Conservation (phyloP, 2,329 filamentous ascomycete species). For the Calycina herbarum region DNA sequence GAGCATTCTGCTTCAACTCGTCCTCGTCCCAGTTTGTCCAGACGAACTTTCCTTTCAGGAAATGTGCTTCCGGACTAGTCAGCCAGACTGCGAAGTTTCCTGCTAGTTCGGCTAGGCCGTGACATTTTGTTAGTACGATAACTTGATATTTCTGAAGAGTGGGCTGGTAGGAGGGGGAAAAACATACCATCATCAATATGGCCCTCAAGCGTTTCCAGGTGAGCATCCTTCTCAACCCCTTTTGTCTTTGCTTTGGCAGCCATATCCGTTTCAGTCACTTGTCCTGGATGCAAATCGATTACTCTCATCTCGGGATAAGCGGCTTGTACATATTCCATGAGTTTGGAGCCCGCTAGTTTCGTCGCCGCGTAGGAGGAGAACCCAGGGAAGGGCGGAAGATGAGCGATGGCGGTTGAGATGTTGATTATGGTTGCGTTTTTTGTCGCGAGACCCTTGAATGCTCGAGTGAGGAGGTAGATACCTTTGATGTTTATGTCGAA, state of each 20-base stretch:
- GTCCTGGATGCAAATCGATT: background rate
- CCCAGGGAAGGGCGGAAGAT: background rate
- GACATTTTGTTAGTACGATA: background rate
- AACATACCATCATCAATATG: background rate
- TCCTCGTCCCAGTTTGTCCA: background rate
- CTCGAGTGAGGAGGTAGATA: background rate
- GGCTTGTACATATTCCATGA: background rate
- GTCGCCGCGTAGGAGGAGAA: background rate
- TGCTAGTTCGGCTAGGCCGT: background rate
- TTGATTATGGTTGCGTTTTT: background rate
- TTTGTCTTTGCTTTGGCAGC: background rate
- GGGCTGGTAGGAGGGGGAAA: background rate
- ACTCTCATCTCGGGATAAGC: background rate
- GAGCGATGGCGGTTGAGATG: background rate
- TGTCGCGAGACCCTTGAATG: background rate
- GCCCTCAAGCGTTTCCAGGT: background rate
- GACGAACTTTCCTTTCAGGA: background rate
- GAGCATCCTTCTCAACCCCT: background rate
- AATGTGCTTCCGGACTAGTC: background rate
- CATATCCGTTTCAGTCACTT: background rate
- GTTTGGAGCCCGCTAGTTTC: background rate
- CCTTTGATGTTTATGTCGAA: constrained; percentile 1
- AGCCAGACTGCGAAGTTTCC: background rate
- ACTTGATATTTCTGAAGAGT: background rate
- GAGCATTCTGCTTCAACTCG: background rate